Evolutionary conservation across 1,284 basidiomycete species (phyloP), one percentile per base, ranked within the genome.

Genomic region (Trametes hirsuta): DNA sequence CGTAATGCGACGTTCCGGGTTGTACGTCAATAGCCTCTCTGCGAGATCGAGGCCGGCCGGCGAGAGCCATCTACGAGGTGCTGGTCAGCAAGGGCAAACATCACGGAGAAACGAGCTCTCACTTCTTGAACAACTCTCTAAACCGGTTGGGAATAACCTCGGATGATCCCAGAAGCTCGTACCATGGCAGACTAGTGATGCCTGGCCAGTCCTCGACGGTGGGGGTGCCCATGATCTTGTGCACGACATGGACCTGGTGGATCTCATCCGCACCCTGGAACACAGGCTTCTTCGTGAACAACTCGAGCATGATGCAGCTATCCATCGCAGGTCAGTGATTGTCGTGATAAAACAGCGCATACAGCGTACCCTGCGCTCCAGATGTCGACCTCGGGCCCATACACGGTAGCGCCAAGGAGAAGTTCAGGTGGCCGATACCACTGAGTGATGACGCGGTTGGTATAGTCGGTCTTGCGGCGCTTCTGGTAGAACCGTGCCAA

Each of bases 371-470:
- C 97, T 11, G 97, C 97, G 72, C 95, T 97, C 97, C 97, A 99
- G 88, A 97, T 97, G 72, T 99, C 97, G n/a, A 99, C 97, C 71
- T 98, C 97, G 2, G 94, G 90, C 1, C 96, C 97, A 76, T 99
- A 99, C 21, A 95, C 87, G 1, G 97, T 99, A 48, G 95, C 95
- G 15, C 97, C 98, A 66, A 99, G 89, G 41, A 99, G 77, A 48
- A 99, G 80, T 74, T 99, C 98, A 3, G 97, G 97, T 4, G 95
- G 94, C 47, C 97, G 87, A 76, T 99, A 99, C 98, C 98, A 99
- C 47, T 98, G 84, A 12, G 97, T 99, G 66, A 99, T 98, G 45
- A 99, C 97, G 35, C 97, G 86, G 75, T 99, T 99, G 35, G 97
- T 99, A 73, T 99, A 99, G 73, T 99, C 97, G 61, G 89, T 91